Conservation (phyloP, 257 asterid species). For the Solanum dulcamara region DNA sequence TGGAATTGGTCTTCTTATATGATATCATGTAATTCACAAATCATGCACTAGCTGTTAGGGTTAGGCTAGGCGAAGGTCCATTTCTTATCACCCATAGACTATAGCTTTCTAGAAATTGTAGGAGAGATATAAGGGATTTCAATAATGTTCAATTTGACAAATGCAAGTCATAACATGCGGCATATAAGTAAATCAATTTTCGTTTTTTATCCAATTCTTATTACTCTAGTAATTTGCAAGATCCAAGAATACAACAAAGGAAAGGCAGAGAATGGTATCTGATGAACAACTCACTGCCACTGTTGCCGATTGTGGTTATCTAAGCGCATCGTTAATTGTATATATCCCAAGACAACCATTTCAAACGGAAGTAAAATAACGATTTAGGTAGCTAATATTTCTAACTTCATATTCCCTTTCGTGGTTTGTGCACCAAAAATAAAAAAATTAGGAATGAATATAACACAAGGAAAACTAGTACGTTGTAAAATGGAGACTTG, state of each 20-base stretch:
- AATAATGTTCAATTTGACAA: neutral
- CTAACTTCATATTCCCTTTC: neutral
- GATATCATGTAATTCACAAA: neutral
- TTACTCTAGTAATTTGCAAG: neutral
- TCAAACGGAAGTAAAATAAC: neutral
- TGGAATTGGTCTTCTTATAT: neutral
- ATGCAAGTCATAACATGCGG: too few species aligned
- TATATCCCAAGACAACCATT: neutral
- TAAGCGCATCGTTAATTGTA: neutral
- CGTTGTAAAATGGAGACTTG: neutral
- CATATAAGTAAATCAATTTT: neutral
- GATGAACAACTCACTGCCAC: neutral
- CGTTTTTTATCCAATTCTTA: neutral
- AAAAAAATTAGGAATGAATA: neutral
- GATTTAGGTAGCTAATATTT: neutral
- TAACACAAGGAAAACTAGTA: neutral
- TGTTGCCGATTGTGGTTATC: neutral
- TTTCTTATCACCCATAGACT: neutral
- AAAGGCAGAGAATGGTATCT: neutral
- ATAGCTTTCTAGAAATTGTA: neutral
- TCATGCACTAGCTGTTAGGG: neutral
- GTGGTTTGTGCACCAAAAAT: neutral
- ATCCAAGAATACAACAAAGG: neutral
- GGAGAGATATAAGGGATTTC: neutral
- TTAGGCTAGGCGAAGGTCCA: neutral